A percentile compares a stretch with the other conserved stretches of the same genome.
Evolutionary conservation across 495 filamentous ascomycete species (phyloP).

Genomic region (Thozetella sp.): DNA sequence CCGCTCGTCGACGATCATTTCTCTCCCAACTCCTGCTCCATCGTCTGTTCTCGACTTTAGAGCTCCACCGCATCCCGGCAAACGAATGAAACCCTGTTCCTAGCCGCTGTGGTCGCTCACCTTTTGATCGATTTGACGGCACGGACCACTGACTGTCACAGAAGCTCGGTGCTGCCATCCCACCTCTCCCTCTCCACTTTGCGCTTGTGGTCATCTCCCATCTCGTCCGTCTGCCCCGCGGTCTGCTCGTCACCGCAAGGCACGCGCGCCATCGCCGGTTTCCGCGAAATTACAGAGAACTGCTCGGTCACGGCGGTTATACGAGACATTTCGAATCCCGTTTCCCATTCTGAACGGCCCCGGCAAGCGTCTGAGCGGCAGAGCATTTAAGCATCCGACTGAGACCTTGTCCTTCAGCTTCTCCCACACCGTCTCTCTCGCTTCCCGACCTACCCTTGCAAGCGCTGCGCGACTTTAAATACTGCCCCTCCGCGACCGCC

Average conservation of each 20-base stretch:
- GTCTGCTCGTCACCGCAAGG: constrained; percentile 13
- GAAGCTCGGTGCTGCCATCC: background rate
- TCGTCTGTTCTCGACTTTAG: background rate
- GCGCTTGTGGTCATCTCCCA: background rate
- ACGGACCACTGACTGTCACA: constrained; percentile 24
- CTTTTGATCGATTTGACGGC: constrained; percentile 31
- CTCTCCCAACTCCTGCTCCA: background rate
- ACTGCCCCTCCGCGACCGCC: background rate
- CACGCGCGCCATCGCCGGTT: constrained; percentile 11
- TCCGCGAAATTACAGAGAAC: constrained; percentile 25
- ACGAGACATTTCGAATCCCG: constrained; percentile 51
- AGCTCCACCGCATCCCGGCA: constrained; percentile 17
- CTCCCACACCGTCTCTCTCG: constrained; percentile 11
- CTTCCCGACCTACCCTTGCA: constrained; percentile 22
- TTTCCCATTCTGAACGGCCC: constrained; percentile 36
- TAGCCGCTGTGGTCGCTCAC: constrained; percentile 46
- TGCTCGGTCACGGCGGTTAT: constrained; percentile 25
- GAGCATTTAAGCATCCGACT: constrained; percentile 32
- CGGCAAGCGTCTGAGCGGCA: constrained; percentile 29
- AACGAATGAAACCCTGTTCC: constrained; percentile 45
- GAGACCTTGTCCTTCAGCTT: constrained; percentile 18
- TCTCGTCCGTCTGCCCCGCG: constrained; percentile 1
- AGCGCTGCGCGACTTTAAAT: constrained; percentile 18
- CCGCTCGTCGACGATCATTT: background rate
- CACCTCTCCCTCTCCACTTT: constrained; percentile 2